A percentile compares a stretch with the other conserved stretches of the same genome.
These are phyloP conservation scores for Coniochaeta hoffmannii DNA, from an alignment of 2,329 filamentous ascomycete species.

Conservation along the genomic window DNA sequence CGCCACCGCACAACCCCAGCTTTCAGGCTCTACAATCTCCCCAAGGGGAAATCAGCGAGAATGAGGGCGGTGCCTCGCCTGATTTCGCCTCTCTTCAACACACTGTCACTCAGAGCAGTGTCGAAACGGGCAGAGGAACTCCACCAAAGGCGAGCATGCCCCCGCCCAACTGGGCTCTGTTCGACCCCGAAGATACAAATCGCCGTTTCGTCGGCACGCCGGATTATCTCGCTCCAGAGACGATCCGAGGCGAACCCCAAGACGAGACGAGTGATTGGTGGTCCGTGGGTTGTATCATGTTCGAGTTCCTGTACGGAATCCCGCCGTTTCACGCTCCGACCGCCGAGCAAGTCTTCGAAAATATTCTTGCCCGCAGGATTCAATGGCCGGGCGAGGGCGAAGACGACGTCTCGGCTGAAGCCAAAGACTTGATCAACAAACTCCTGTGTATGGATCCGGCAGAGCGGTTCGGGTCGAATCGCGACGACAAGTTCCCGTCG, in stretches of 20 bases:
- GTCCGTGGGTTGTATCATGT: constrained; percentile 97
- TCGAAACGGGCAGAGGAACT: constrained; percentile 47
- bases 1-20: constrained; percentile 31
- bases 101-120: constrained; percentile 25
- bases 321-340: constrained; percentile 89
- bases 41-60: constrained; percentile 69
- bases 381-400: constrained; percentile 83
- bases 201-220: constrained; percentile 93
- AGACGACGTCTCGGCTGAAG: constrained; percentile 73
- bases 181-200: constrained; percentile 89
- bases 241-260: constrained; percentile 88
- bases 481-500: constrained; percentile 70
- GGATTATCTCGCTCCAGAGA: constrained; percentile 94
- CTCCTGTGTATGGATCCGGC: constrained; percentile 79
- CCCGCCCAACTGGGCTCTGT: constrained; percentile 86
- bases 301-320: constrained; percentile 89
- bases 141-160: constrained; percentile 64
- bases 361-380: constrained; percentile 83
- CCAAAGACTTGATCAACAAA: constrained; percentile 90
- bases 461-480: constrained; percentile 78
- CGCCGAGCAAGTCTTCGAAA: constrained; percentile 92
- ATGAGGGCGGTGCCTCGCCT: constrained; percentile 66
- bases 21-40: constrained; percentile 46
- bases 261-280: constrained; percentile 99
- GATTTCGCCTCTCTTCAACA: constrained; percentile 63